Evolutionary conservation across 2,329 filamentous ascomycete species (phyloP), one percentile per base, ranked within the genome.

Genomic region (Bipolaris cookei): DNA sequence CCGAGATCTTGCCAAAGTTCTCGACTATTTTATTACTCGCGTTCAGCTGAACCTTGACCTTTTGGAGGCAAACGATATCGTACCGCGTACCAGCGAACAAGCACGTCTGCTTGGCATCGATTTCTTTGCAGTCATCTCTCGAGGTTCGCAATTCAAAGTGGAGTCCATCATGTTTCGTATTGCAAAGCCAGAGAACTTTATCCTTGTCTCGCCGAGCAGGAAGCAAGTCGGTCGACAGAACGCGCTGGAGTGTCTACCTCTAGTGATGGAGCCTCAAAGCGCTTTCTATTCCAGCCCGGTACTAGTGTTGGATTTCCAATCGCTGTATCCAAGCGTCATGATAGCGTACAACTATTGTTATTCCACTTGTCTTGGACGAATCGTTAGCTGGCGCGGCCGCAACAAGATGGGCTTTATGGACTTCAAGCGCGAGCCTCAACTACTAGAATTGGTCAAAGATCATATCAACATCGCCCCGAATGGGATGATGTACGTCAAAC

Each of bases 281-380:
- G 91, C 88, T 6, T 97, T 99, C 72, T 99, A 99, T 77, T 92
- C 82, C 54, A 95, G 91, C 60, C 95, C 95, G 0, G 75, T 99
- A 0, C 74, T 99, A 3, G 95, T 99, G 0, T 82, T 99, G 6
- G 95, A 99, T 76, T 99, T 99, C 62, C 94, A 98, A 71, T 96
- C 92, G 58, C 79, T 99, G 45, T 99, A 99, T 65, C 95, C 95
- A 0, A 97, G 93, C 76, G 89, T 98, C 58, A 97, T 99, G 92
- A 98, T 99, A 71, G 95, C 95, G 0, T 98, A 99, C 80, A 99
- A 99, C 70, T 95, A 97, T 73, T 99, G 95, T 79, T 99, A 99
- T 73, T 98, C 95, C 0, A 99, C 95, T 0, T 99, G 93, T 66
- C 82, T 98, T 0, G 95, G 95, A 0, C 87, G 95, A 28, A 88